Percentiles rank a stretch among this genome's conserved stretches.
These are phyloP conservation scores for Ceratocystis albifundus DNA, from an alignment of 2,329 filamentous ascomycete species.

Conservation along the genomic window DNA sequence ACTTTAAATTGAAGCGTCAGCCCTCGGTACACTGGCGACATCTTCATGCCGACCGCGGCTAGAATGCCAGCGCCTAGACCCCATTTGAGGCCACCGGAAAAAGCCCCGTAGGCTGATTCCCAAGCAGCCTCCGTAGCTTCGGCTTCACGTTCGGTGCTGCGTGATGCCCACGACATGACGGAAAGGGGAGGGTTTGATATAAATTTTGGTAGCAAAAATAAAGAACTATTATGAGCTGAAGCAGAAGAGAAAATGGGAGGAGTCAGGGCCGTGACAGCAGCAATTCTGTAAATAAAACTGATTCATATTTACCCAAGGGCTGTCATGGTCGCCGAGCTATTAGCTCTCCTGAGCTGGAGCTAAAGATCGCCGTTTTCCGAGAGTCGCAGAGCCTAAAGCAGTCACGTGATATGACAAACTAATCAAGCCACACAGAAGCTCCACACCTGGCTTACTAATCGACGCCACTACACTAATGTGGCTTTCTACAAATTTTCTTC, in stretches of 20 bases:
- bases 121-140: constrained; percentile 60
- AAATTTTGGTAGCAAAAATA: not conserved
- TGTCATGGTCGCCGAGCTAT: too few species aligned
- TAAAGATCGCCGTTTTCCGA: not conserved
- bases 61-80: constrained; percentile 53
- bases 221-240: not conserved
- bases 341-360: not conserved
- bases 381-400: not conserved
- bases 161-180: constrained; percentile 19
- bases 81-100: constrained; percentile 59
- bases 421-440: too few species aligned
- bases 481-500: constrained; percentile 12
- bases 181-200: not conserved
- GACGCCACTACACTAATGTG: not conserved
- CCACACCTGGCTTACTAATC: too few species aligned
- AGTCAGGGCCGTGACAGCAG: not conserved
- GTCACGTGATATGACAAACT: not conserved
- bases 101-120: constrained; percentile 57
- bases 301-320: not conserved
- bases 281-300: not conserved
- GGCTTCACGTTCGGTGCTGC: constrained; percentile 35
- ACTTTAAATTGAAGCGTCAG: constrained; percentile 67
- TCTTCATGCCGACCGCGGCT: constrained; percentile 48
- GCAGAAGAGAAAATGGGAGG: not conserved
- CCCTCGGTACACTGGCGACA: constrained; percentile 60